Evolutionary conservation across 148 eudicot species (phyloP).

Genomic region (Camellia japonica): DNA sequence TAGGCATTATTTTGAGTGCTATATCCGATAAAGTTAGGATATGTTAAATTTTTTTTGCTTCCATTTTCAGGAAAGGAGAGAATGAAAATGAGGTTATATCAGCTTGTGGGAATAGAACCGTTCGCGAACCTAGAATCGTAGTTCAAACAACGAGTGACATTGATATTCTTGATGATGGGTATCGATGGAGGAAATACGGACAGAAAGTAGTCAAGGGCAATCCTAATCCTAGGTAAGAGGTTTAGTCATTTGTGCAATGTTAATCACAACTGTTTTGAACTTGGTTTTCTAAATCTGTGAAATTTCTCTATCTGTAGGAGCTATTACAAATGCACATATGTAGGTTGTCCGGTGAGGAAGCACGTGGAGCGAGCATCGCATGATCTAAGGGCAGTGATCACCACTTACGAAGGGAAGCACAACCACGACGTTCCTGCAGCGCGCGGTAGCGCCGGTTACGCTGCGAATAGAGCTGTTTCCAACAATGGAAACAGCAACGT

Average conservation of each 20-base stretch:
- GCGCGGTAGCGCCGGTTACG: slow-evolving; percentile 62
- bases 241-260: neutral
- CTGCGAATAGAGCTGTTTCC: slow-evolving; percentile 22
- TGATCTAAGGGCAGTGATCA: slow-evolving; percentile 63
- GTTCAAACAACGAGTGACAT: slow-evolving; percentile 87
- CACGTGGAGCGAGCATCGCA: slow-evolving; percentile 81
- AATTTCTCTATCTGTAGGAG: slow-evolving; percentile 45
- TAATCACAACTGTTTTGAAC: neutral
- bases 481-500: slow-evolving; percentile 16
- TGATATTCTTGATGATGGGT: slow-evolving; percentile 81
- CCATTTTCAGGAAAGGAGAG: slow-evolving; percentile 61
- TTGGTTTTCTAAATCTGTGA: neutral
- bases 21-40: neutral
- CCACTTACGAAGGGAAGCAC: slow-evolving; percentile 80
- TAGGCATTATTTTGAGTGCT: neutral
- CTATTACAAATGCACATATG: slow-evolving; percentile 78
- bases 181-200: slow-evolving; percentile 80
- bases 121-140: slow-evolving; percentile 71
- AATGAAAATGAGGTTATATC: slow-evolving; percentile 65
- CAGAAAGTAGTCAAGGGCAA: slow-evolving; percentile 90
- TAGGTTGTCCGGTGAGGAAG: slow-evolving; percentile 73
- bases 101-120: slow-evolving; percentile 60
- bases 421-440: slow-evolving; percentile 81
- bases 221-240: slow-evolving; percentile 70
- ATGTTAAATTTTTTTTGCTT: neutral